Conservation (phyloP, 768 basidiomycete genomes). For the Boletus rubropictus region DNA sequence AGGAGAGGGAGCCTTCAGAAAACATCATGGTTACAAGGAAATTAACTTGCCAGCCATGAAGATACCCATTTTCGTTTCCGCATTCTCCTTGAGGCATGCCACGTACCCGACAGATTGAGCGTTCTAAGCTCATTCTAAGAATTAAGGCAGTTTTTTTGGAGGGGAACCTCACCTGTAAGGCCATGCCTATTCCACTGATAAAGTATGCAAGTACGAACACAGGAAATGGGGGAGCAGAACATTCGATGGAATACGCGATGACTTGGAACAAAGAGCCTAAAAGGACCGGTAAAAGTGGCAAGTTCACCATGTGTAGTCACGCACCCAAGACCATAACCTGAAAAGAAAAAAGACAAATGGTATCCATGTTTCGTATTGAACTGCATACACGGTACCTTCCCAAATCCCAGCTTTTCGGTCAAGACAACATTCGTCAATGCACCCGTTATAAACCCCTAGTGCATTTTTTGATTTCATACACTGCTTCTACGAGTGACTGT, state of each 20-base stretch:
- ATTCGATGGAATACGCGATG: slow-evolving; percentile 48
- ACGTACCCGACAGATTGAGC: slow-evolving; percentile 71
- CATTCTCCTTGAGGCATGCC: slow-evolving; percentile 49
- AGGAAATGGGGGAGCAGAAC: slow-evolving; percentile 58
- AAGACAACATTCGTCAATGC: slow-evolving; percentile 44
- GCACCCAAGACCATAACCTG: slow-evolving; percentile 39
- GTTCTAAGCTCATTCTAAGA: slow-evolving; percentile 37
- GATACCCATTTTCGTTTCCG: slow-evolving; percentile 63
- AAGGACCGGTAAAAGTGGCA: not conserved
- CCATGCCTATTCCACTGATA: slow-evolving; percentile 46
- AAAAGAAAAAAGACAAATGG: not conserved
- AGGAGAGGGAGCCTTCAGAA: not conserved
- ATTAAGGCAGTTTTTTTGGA: not conserved
- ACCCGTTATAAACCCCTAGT: slow-evolving; percentile 40
- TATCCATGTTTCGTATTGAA: not conserved
- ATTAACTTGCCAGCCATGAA: slow-evolving; percentile 41
- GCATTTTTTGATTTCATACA: slow-evolving; percentile 15
- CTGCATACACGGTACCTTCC: slow-evolving; percentile 28
- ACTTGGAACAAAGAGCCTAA: slow-evolving; percentile 49
- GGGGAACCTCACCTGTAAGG: slow-evolving; percentile 36
- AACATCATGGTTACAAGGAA: too few species aligned
- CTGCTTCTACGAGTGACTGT: not conserved
- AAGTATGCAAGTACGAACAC: slow-evolving; percentile 47
- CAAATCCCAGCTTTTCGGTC: slow-evolving; percentile 39
- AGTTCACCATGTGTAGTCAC: not conserved